Evolutionary conservation across 495 filamentous ascomycete genomes (phyloP), one percentile per base, ranked within the genome.

Genomic region (Trichoderma erinaceum): DNA sequence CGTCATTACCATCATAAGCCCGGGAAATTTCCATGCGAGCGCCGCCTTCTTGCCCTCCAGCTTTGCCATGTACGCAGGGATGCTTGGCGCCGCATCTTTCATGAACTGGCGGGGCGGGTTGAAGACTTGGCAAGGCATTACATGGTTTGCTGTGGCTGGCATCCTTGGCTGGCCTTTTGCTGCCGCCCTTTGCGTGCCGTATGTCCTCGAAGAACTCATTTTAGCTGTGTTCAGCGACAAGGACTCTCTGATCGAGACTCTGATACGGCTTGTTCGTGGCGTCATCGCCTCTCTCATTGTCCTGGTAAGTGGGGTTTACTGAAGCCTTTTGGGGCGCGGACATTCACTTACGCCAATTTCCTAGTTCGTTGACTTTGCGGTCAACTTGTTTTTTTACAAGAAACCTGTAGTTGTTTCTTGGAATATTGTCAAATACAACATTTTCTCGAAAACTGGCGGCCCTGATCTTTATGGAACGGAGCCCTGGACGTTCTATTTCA

Each of bases 121-220:
- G 64, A 90, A 88, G 73, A 94, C 90, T 0, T 88, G 89, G 0
- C 82, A 87, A 76, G 94, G 92, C 23, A 91, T 98, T 65, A 89
- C 91, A 79, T 97, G 91, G 90, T 97, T 97, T 75, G 92, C 91
- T 16, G 78, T 93, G n/a, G 96, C 92, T 50, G 90, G 91, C 41
- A 84, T 96, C 58, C 78, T 98, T 41, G 96, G 96, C 1, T 99
- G 96, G 96, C 96, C 96, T 4, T 99, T 99, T 78, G 88, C 92
- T 32, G 85, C 89, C 64, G 92, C 90, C 27, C 78, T 99, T 46
- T 85, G 89, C 63, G 76, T 91, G n/a, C 96, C 96, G 18, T 91
- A 93, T 73, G 68, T 98, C 16, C 68, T 89, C 4, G 92, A 97
- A 74, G 93, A 97, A 69, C 67, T 86, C 21, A 73, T 90, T 3